These are phyloP conservation scores for Saraca asoca DNA, from an alignment of 331 rosid species.

Conservation along the genomic window DNA sequence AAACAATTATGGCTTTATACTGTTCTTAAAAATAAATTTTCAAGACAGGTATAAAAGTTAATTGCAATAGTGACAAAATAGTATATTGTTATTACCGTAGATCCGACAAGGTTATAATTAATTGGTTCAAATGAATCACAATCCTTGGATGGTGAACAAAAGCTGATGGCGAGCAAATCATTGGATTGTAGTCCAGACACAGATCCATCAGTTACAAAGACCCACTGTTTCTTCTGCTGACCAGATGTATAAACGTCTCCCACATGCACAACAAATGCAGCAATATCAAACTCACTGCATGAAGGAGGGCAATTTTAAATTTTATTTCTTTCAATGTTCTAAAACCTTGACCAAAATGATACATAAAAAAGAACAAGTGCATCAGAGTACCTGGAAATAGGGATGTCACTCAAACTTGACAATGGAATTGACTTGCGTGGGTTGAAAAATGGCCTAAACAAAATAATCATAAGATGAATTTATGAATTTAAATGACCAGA, in stretches of 20 bases:
- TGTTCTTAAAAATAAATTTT: neutral
- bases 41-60: neutral
- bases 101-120: constrained; percentile 69
- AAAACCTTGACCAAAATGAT: constrained; percentile 20
- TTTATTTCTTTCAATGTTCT: constrained; percentile 4
- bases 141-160: constrained; percentile 57
- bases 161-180: constrained; percentile 81
- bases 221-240: constrained; percentile 81
- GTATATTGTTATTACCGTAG: constrained; percentile 51
- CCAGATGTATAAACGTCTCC: constrained; percentile 60
- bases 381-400: constrained; percentile 63
- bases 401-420: constrained; percentile 67
- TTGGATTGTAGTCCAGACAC: constrained; percentile 43
- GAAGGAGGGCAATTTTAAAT: constrained; percentile 30
- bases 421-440: constrained; percentile 54
- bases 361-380: constrained; percentile 16
- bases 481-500: constrained; percentile 27
- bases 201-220: constrained; percentile 83
- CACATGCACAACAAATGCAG: constrained; percentile 73
- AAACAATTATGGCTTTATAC: neutral
- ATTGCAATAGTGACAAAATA: constrained; percentile 11
- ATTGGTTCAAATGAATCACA: constrained; percentile 57
- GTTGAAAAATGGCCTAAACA: constrained; percentile 65
- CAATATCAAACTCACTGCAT: constrained; percentile 77
- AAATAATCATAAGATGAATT: constrained; percentile 30